phyloP scores from a whole-genome alignment of 2,329 filamentous ascomycete genomes.

The Cladosporium sp. region DNA sequence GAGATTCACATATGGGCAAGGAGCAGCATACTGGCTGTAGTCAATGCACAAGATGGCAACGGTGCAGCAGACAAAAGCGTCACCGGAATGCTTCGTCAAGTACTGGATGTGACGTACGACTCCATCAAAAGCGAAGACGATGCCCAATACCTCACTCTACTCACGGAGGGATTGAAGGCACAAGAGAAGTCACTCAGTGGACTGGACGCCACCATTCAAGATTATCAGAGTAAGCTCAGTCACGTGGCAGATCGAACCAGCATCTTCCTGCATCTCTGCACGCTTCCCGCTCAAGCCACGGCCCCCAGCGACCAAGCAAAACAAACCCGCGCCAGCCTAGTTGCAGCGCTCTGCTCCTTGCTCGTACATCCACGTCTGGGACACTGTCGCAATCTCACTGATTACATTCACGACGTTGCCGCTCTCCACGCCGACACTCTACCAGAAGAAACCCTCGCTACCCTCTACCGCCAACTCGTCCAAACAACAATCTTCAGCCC shows the following conservation, averaged over 20 bases:
- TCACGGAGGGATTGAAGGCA: constrained; percentile 25
- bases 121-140: constrained; percentile 17
- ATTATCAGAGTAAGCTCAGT: not conserved
- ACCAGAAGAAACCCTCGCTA: constrained; percentile 34
- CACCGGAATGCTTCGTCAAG: constrained; percentile 16
- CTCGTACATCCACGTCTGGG: constrained; percentile 37
- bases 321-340: constrained; percentile 21
- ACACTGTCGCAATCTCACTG: constrained; percentile 30
- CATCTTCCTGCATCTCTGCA: constrained; percentile 37
- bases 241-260: constrained; percentile 13
- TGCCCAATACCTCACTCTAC: constrained; percentile 13
- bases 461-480: constrained; percentile 27
- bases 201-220: not conserved
- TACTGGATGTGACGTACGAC: constrained; percentile 25
- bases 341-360: constrained; percentile 34
- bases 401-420: constrained; percentile 43
- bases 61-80: not conserved
- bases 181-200: constrained; percentile 2
- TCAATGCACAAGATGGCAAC: constrained; percentile 3
- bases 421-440: constrained; percentile 39
- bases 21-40: constrained; percentile 29
- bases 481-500: constrained; percentile 25
- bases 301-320: constrained; percentile 28
- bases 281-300: constrained; percentile 33
- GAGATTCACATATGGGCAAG: constrained; percentile 29